Conservation (phyloP, 169 alveolate species). For the Plasmodium malariae region DNA sequence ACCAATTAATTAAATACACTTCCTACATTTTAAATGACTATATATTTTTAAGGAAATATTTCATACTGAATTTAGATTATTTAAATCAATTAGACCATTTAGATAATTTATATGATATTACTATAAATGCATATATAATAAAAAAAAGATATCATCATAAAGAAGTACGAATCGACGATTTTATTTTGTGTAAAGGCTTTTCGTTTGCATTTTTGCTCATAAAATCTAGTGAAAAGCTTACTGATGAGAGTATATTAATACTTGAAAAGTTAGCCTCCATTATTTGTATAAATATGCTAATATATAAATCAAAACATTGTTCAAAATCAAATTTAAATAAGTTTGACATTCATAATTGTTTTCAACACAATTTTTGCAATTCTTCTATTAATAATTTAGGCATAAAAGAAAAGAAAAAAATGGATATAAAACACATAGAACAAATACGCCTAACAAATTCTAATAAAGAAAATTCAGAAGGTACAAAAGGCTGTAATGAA, state of each 20-base stretch:
- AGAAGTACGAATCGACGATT: constrained; percentile 56
- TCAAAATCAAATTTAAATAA: neutral
- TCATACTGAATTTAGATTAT: constrained; percentile 37
- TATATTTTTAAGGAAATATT: constrained; percentile 47
- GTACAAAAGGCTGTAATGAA: neutral
- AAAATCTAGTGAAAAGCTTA: constrained; percentile 28
- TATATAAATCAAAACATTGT: constrained; percentile 59
- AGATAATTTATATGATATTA: too few relatives aligned
- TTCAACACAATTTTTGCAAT: neutral
- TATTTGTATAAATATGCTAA: constrained; percentile 42
- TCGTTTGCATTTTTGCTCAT: constrained; percentile 37
- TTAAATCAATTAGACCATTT: too few relatives aligned
- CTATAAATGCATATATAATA: constrained; percentile 22
- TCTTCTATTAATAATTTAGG: neutral
- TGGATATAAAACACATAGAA: neutral
- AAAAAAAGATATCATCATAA: constrained; percentile 60
- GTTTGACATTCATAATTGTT: constrained; percentile 36
- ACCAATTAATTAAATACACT: constrained; percentile 66
- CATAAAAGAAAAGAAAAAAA: constrained; percentile 1
- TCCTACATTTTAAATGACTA: constrained; percentile 72
- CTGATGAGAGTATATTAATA: constrained; percentile 15
- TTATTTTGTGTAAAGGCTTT: constrained; percentile 73
- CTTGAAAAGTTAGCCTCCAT: constrained; percentile 71
- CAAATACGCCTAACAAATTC: neutral
- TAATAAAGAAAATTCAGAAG: neutral